Evolutionary conservation across 2,329 filamentous ascomycete species (phyloP).

Genomic region (Westerdykella ornata): DNA sequence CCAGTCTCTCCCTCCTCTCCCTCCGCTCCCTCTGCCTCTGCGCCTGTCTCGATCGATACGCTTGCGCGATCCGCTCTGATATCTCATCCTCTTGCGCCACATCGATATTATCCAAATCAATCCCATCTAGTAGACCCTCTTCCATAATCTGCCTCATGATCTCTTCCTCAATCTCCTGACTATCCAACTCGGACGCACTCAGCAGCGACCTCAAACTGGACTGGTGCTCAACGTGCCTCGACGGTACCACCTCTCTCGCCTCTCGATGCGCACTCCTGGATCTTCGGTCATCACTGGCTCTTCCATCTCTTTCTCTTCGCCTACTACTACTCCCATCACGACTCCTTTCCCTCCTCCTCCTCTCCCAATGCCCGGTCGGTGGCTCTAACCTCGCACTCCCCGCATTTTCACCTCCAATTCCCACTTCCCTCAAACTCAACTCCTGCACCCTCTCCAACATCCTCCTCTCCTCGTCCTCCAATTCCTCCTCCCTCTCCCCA

Average conservation of each 20-base stretch:
- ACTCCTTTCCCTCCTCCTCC: conserved; percentile 33
- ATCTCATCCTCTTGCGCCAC: conserved; percentile 80
- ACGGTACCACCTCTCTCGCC: conserved; percentile 18
- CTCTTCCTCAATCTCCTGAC: conserved; percentile 74
- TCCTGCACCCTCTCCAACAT: conserved; percentile 65
- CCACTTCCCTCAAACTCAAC: conserved; percentile 64
- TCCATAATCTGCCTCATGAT: conserved; percentile 84
- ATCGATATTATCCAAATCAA: conserved; percentile 83
- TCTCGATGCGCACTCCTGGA: conserved; percentile 20
- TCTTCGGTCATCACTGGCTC: conserved; percentile 12
- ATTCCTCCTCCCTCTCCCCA: conserved; percentile 41
- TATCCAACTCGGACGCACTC: conserved; percentile 69
- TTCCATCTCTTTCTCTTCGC: conserved; percentile 12
- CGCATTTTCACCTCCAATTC: conserved; percentile 44
- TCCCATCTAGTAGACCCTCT: conserved; percentile 77
- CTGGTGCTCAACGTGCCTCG: conserved; percentile 74
- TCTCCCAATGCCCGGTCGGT: conserved; percentile 17
- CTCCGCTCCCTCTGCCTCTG: conserved; percentile 47
- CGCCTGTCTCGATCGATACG: conserved; percentile 70
- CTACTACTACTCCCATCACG: conserved; percentile 34
- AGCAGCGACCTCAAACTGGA: conserved; percentile 80
- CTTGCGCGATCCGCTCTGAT: conserved; percentile 82
- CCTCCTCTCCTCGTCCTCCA: conserved; percentile 61
- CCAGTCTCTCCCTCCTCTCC: conserved; percentile 29
- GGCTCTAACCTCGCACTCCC: conserved; percentile 26